Base-by-base conservation (phyloP, 2,329 filamentous ascomycete species). In the Cladophialophora immunda region DNA sequence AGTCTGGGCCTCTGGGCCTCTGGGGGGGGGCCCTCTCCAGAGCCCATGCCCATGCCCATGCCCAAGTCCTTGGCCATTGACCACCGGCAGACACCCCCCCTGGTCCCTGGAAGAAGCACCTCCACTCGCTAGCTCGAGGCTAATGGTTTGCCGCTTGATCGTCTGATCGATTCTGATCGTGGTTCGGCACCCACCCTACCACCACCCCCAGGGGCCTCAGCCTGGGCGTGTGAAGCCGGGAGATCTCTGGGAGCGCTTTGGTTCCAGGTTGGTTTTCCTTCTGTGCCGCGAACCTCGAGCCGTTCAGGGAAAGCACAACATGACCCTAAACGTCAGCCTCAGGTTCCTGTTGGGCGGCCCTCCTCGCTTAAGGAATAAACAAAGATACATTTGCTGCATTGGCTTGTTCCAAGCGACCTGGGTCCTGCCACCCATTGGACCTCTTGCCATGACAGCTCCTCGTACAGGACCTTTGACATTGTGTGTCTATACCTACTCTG, bases 121-220 rank as follows among this genome's bases (percentile, higher is more conserved):
- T 59, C 57, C 57, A 50, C 57, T 50, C 25, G 41, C n/a, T 55
- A 45, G 25, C 41, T 50, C 29, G 57, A 30, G 36, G 32, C 57
- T 59, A 59, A 59, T 19, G 57, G 45, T 59, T 59, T 59, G 27
- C 57, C 57, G 57, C 57, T 50, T 59, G 57, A 59, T 59, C 57
- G 57, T 45, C 57, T 59, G 57, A 59, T 59, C 57, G 57, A 38
- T 38, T 45, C 30, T 59, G 57, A 59, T 59, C 57, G 57, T 59
- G 57, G 36, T 59, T 59, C 57, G 57, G 57, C 57, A 59, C 22
- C 57, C 45, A 50, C 45, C 45, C 38, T 11, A n/a, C 15, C 17
- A 41, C 38, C 38, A 41, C 22, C 45, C 45, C 45, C 19, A 50
- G 19, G 45, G 45, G 45, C 45, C 45, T 50, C 45, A 50, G 45